A percentile compares a stretch with the other conserved stretches of the same genome.
These are phyloP conservation scores for Trichodelitschia bisporula DNA, from an alignment of 495 filamentous ascomycete genomes.

Conservation along the genomic window DNA sequence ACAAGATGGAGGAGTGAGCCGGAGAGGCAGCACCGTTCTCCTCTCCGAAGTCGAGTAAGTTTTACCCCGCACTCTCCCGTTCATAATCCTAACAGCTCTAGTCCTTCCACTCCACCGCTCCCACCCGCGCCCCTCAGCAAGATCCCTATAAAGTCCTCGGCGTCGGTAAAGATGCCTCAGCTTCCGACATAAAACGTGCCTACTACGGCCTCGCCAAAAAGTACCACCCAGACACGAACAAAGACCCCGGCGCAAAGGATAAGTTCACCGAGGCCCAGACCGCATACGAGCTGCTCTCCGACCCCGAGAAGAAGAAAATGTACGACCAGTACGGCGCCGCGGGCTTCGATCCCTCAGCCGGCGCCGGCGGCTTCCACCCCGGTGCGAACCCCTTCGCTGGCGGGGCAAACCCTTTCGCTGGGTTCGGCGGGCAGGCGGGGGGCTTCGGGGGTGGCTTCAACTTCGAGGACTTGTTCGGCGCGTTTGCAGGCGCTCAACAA, in stretches of 20 bases:
- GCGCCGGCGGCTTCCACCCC: conserved; percentile 26
- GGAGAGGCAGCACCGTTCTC: background rate
- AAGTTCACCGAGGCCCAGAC: conserved; percentile 79
- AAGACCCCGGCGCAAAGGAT: conserved; percentile 74
- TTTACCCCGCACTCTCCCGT: background rate
- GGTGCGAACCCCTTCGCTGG: conserved; percentile 20
- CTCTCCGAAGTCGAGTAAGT: conserved; percentile 4
- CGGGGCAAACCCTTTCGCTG: conserved; percentile 26
- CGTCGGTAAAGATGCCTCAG: conserved; percentile 54
- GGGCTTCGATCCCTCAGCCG: conserved; percentile 44
- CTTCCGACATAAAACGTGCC: conserved; percentile 85
- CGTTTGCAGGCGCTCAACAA: conserved; percentile 54
- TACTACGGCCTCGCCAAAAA: conserved; percentile 98
- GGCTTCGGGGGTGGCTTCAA: conserved; percentile 61
- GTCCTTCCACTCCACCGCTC: conserved; percentile 53
- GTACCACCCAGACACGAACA: conserved; percentile 94
- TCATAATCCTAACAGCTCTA: conserved; percentile 12
- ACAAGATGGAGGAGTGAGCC: background rate
- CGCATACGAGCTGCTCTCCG: conserved; percentile 78
- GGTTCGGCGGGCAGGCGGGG: conserved; percentile 17
- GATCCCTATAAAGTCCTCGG: conserved; percentile 76
- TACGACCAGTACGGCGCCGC: conserved; percentile 78
- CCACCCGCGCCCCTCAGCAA: conserved; percentile 32
- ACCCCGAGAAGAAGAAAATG: conserved; percentile 72
- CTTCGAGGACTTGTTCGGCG: conserved; percentile 86